A percentile compares a stretch with the other conserved stretches of the same genome.
phyloP scores from a whole-genome alignment of 192 early-diverging fungal genomes.

The Borealophlyctis nickersoniae region DNA sequence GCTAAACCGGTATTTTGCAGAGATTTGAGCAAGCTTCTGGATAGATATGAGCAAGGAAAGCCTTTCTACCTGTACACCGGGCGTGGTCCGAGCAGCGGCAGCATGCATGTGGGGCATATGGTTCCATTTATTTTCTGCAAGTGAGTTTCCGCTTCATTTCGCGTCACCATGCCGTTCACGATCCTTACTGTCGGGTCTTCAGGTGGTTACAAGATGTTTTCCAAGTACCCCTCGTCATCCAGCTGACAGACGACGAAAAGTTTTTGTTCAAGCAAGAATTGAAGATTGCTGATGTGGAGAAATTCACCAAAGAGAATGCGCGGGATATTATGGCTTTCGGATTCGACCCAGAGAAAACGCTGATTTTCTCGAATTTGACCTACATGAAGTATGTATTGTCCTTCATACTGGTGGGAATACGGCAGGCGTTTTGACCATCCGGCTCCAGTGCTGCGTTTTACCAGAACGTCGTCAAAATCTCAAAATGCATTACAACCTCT shows the following conservation, averaged over 20 bases:
- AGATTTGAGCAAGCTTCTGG: slow-evolving; percentile 80
- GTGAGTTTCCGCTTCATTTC: slow-evolving; percentile 34
- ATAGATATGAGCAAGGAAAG: slow-evolving; percentile 91
- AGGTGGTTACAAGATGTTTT: slow-evolving; percentile 95
- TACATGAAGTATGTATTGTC: slow-evolving; percentile 84
- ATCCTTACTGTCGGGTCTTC: background rate
- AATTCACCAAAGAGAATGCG: slow-evolving; percentile 77
- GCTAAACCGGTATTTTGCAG: slow-evolving; percentile 17
- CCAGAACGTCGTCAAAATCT: slow-evolving; percentile 85
- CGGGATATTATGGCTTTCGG: slow-evolving; percentile 93
- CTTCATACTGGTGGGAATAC: too few relatives aligned
- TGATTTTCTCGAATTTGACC: slow-evolving; percentile 92
- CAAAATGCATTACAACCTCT: slow-evolving; percentile 80
- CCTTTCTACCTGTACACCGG: slow-evolving; percentile 98
- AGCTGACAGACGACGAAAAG: slow-evolving; percentile 99
- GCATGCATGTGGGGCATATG: slow-evolving; percentile 97
- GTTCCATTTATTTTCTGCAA: slow-evolving; percentile 96
- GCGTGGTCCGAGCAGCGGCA: slow-evolving; percentile 84
- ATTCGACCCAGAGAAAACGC: slow-evolving; percentile 92
- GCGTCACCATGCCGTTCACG: too few relatives aligned
- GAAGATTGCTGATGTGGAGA: slow-evolving; percentile 73
- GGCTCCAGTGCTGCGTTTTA: slow-evolving; percentile 80
- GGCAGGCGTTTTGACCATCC: background rate
- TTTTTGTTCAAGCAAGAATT: slow-evolving; percentile 91
- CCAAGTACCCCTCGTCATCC: slow-evolving; percentile 90